phyloP scores from a whole-genome alignment of 2,329 filamentous ascomycete genomes.

The Aspergillus fructus region DNA sequence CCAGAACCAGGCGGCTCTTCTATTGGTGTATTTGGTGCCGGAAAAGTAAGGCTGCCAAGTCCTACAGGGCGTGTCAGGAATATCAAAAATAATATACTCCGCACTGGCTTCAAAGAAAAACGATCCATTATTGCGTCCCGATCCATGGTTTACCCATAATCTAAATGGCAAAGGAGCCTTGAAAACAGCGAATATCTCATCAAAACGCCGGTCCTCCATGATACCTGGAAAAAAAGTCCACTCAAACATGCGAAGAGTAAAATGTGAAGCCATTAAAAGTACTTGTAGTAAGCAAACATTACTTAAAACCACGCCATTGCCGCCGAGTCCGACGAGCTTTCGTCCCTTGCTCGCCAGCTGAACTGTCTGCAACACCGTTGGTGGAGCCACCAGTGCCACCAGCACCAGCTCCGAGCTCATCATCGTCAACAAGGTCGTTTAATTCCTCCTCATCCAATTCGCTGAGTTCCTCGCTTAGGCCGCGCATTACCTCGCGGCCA shows the following conservation, averaged over 20 bases:
- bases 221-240: conserved; percentile 4
- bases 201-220: conserved; percentile 12
- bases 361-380: conserved; percentile 1
- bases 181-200: conserved; percentile 3
- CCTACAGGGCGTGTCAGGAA: background rate
- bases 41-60: conserved; percentile 12
- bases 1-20: conserved; percentile 17
- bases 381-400: conserved; percentile 13
- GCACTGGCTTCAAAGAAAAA: background rate
- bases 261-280: conserved; percentile 1
- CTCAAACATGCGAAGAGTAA: background rate
- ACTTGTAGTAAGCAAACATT: conserved; percentile 15
- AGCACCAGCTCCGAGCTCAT: conserved; percentile 44
- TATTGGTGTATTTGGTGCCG: background rate
- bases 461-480: conserved; percentile 81
- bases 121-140: background rate
- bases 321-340: conserved; percentile 32
- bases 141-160: background rate
- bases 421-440: conserved; percentile 63
- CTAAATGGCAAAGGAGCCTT: background rate
- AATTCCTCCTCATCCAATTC: conserved; percentile 91
- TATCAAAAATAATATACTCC: background rate
- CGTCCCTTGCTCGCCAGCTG: conserved; percentile 14
- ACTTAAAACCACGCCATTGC: conserved; percentile 33
- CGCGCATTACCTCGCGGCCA: conserved; percentile 68